Base-by-base conservation (phyloP, 108 stramenopile species). In the Conticribra weissflogii region DNA sequence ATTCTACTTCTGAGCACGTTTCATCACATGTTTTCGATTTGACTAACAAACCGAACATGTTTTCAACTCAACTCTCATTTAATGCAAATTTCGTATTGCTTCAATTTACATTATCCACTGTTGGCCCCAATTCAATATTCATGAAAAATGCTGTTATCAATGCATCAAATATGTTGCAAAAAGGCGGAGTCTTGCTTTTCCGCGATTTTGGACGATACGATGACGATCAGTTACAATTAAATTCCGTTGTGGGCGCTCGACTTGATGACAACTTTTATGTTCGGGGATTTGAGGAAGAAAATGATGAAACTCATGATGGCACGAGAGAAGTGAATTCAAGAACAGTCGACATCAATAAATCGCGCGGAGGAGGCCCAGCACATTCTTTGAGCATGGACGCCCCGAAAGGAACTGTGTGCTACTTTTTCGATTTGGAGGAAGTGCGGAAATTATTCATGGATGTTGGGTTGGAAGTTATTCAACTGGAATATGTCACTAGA, bases 151-250 rank as follows among this genome's bases (percentile, higher is more conserved):
- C 88, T 3, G 89, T 82, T 28, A 46, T 29, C 15, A 69, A 88
- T 74, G 81, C 79, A 8, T 83, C 82, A 0, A 56, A 54, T 17
- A 82, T 85, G 24, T 52, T 96, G 36, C 74, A 79, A 51, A 87
- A 87, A 2, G 88, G 90, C 9, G 93, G 91, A 0, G 54, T 76
- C 1, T 36, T 97, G 15, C 73, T 97, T 0, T 77, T 97, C 69
- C 86, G 94, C 50, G 96, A 97, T 72, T 95, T 91, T 79, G 94
- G 93, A 7, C 78, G 93, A 21, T 92, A 84, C 70, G 96, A 97
- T 61, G 90, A 89, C 48, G 88, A 88, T 15, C 90, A 94, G 67
- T 54, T 97, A 63, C 89, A 68, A 29, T 46, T 76, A n/a, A 76
- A 68, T 52, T 62, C 66, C 16, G 47, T 60, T 0, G 36, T 55